Evolutionary conservation across 371 early-diverging fungal genomes (phyloP), one percentile per base, ranked within the genome.

Genomic region (Rhizopus delemar): DNA sequence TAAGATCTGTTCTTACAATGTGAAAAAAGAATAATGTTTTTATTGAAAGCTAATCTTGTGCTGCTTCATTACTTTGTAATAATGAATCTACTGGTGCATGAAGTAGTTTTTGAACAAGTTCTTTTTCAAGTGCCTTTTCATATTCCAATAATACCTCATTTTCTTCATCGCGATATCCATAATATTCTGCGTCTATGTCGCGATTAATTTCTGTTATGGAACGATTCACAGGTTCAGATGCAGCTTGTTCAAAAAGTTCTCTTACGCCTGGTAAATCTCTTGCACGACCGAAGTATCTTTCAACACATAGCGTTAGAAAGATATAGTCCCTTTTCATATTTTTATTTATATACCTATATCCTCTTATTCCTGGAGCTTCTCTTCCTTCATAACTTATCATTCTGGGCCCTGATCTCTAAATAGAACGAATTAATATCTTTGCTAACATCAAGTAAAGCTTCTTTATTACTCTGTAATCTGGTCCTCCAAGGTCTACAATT

Each of bases 221-320:
- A 35, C 86, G 82, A 46, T 80, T 69, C 53, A 53, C 67, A 5
- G 70, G 71, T 52, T 71, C 71, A 8, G 71, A 60, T 6, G 68
- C 75, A 60, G 80, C 82, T 68, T 87, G 76, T 53, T 90, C 93
- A 65, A 98, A 90, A 35, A 97, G 74, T 63, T 98, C 97, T 65
- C 90, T 85, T 41, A 98, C 96, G 15, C 95, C 97, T 0, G 96
- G 96, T 54, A 98, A 80, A 56, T 96, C 95, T 66, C 87, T 91
- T 51, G 98, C 97, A 48, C 96, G 90, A n/a, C 98, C 97, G 86
- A 96, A 98, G 68, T 97, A 94, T 71, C 89, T 87, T 59, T 2
- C 56, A 8, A 33, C 41, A 41, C n/a, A 34, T 53, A 22, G 38
- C 2, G 46, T 46, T 5, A 29, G 46, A 16, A 46, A 59, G 16